Evolutionary conservation across 768 basidiomycete species (phyloP), one percentile per base, ranked within the genome.

Genomic region (Hydnomerulius pinastri): DNA sequence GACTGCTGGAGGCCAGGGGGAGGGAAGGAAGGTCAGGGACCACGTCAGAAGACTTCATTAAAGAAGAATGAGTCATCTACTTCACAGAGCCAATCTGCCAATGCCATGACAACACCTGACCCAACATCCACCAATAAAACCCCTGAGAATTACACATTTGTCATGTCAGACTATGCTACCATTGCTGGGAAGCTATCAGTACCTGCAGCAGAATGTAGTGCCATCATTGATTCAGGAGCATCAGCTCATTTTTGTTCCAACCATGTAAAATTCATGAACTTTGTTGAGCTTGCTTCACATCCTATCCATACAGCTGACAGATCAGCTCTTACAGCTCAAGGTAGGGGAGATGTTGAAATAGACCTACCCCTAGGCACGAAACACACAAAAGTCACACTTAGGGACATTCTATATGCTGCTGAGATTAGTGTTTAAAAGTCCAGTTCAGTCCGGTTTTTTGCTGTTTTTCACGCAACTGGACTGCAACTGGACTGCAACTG

Each of bases 1-100:
- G 35, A 46, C 20, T 46, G 45, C 12, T 46, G 47, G 47, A 24
- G 17, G 11, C 25, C 13, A 18, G 47, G 47, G 2, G 45, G 45
- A 2, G 33, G 45, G 4, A 46, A 48, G 6, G 47, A 48, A 10
- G 47, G 47, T 4, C 47, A 48, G 33, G 39, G 47, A 8, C 45
- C 45, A 24, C 20, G 3, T 11, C 45, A 48, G 38, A 29, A 39
- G 20, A 48, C n/a, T 27, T 18, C 12, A 3, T 42, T 10, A 24
- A 10, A 37, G 13, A 1, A 18, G 2, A 25, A 38, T 27, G 3
- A 32, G 30, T 32, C 10, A 10, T 32, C 30, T 11, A 32, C 30
- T 4, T 10, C 33, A n/a, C 33, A 35, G 15, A 35, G 6, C 15
- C 33, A 35, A 35, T n/a, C 4, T 13, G 33, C 33, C 33, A 35